Percentiles rank a stretch among this genome's conserved stretches.
Conservation (phyloP, 352 stramenopile species). For the Phytophthora pluvialis region DNA sequence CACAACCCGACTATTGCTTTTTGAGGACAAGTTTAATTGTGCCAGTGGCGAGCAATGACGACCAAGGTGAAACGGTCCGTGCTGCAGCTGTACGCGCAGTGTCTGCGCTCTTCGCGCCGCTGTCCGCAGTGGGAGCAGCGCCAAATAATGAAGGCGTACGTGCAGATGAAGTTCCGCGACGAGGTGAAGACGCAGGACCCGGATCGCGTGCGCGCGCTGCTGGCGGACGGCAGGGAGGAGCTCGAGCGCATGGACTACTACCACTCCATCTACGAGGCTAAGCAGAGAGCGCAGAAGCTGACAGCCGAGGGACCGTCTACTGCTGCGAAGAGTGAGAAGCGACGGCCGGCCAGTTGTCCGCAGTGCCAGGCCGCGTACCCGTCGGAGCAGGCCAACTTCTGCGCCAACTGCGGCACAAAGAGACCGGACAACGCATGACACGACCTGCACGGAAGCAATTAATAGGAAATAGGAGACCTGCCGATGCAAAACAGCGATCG, state of each 20-base stretch:
- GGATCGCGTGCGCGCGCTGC: slow-evolving; percentile 55
- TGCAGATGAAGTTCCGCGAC: slow-evolving; percentile 79
- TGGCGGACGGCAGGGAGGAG: slow-evolving; percentile 76
- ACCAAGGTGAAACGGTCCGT: slow-evolving; percentile 45
- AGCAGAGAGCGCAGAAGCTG: slow-evolving; percentile 43
- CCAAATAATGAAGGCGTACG: slow-evolving; percentile 86
- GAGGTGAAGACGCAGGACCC: slow-evolving; percentile 58
- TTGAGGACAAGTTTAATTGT: slow-evolving; percentile 3
- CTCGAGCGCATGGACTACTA: slow-evolving; percentile 90
- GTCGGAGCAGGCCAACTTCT: slow-evolving; percentile 70
- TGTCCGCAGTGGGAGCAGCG: slow-evolving; percentile 85
- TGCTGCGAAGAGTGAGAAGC: slow-evolving; percentile 1
- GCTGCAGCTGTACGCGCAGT: slow-evolving; percentile 72
- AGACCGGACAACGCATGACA: slow-evolving; percentile 38
- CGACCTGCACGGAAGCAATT: not conserved
- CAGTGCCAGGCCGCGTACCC: slow-evolving; percentile 54
- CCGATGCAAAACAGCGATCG: not conserved
- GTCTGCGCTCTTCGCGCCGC: slow-evolving; percentile 71
- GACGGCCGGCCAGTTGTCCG: slow-evolving; percentile 34
- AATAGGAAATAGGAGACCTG: slow-evolving; percentile 14
- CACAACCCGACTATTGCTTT: not conserved
- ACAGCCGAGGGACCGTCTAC: not conserved
- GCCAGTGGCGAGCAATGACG: not conserved
- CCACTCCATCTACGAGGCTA: slow-evolving; percentile 79
- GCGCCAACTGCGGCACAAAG: slow-evolving; percentile 74